phyloP scores from a whole-genome alignment of 768 basidiomycete species.

The Tricholoma saponaceum region DNA sequence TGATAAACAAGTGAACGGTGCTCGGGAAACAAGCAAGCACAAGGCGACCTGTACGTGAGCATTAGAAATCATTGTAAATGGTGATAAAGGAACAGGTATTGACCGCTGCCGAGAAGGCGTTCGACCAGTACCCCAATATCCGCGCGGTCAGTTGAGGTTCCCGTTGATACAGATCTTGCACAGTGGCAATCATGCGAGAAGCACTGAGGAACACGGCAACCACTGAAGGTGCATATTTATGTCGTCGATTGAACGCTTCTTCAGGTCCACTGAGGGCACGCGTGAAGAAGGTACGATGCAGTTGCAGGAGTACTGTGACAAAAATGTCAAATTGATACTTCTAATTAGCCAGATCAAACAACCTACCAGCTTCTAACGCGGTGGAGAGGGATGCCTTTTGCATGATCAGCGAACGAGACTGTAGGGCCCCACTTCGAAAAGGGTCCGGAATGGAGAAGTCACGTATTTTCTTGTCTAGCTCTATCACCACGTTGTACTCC shows the following conservation, averaged over 20 bases:
- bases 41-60: constrained; percentile 36
- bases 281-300: constrained; percentile 67
- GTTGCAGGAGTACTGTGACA: constrained; percentile 52
- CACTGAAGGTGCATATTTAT: constrained; percentile 67
- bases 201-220: constrained; percentile 66
- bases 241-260: constrained; percentile 54
- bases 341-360: neutral
- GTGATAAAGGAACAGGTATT: constrained; percentile 14
- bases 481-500: constrained; percentile 48
- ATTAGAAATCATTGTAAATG: neutral
- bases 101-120: constrained; percentile 50
- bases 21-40: constrained; percentile 54
- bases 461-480: constrained; percentile 57
- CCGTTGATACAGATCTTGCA: constrained; percentile 50
- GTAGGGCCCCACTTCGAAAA: constrained; percentile 39
- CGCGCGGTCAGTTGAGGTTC: constrained; percentile 58
- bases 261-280: constrained; percentile 56
- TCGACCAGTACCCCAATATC: constrained; percentile 50
- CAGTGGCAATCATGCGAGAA: constrained; percentile 56
- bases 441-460: constrained; percentile 52
- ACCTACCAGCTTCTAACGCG: constrained; percentile 58
- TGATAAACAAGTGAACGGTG: constrained; percentile 62
- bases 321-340: neutral
- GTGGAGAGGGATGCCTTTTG: constrained; percentile 57
- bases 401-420: constrained; percentile 47